These are phyloP conservation scores for Auricularia sp. DNA, from an alignment of 768 basidiomycete species.

Conservation along the genomic window DNA sequence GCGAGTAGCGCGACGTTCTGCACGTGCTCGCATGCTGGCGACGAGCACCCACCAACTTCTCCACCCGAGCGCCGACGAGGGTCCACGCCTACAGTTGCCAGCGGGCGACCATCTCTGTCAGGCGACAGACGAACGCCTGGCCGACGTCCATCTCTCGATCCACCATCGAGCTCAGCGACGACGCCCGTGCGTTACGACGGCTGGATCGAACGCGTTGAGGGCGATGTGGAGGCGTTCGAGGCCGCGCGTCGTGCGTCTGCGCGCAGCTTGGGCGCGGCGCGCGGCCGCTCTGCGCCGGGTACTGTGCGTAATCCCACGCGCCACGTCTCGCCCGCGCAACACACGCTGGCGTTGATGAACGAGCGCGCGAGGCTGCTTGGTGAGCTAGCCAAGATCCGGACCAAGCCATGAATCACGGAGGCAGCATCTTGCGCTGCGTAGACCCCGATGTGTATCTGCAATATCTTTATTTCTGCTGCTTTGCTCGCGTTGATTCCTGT, in stretches of 20 bases:
- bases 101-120: too few relatives aligned
- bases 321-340: constrained; percentile 31
- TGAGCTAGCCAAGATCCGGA: constrained; percentile 33
- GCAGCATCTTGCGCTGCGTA: too few relatives aligned
- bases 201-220: constrained; percentile 45
- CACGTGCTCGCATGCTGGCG: constrained; percentile 11
- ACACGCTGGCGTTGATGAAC: constrained; percentile 42
- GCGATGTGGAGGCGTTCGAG: constrained; percentile 38
- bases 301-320: constrained; percentile 17
- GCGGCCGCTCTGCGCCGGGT: too few relatives aligned
- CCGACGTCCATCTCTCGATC: too few relatives aligned
- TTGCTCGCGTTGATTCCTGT: too few relatives aligned
- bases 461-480: too few relatives aligned
- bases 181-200: constrained; percentile 39
- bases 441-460: too few relatives aligned
- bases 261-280: background rate
- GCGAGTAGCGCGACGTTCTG: constrained; percentile 15
- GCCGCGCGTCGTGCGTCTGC: constrained; percentile 2
- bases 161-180: too few relatives aligned
- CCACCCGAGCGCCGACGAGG: background rate
- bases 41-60: constrained; percentile 8
- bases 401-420: too few relatives aligned
- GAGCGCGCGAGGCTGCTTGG: constrained; percentile 48
- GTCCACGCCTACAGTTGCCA: too few relatives aligned
- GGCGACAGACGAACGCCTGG: too few relatives aligned